Percentiles rank a stretch among this genome's conserved stretches.
phyloP scores from a whole-genome alignment of 441 rosid genomes.

The Brassica hybrid region DNA sequence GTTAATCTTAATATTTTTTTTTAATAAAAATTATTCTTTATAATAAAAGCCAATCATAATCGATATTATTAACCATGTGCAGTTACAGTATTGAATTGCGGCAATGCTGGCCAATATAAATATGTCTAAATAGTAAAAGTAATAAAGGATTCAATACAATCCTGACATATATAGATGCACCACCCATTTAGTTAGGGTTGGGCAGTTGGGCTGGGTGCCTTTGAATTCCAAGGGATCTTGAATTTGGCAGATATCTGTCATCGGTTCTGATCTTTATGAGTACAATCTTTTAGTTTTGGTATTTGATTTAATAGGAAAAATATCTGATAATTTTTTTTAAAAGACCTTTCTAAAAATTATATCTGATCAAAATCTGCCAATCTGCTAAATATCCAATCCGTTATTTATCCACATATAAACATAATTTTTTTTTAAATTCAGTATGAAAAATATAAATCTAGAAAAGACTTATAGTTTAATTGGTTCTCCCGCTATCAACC shows the following conservation, averaged over 20 bases:
- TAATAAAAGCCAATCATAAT: neutral
- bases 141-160: conserved; percentile 1
- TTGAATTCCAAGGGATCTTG: neutral
- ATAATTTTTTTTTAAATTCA: too few species aligned
- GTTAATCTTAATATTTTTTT: conserved; percentile 1
- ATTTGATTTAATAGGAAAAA: neutral
- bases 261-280: neutral
- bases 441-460: too few species aligned
- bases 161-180: conserved; percentile 1
- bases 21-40: neutral
- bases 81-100: neutral
- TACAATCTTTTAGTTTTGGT: neutral
- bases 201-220: neutral
- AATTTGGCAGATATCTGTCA: neutral
- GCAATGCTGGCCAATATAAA: conserved; percentile 15
- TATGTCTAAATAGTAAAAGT: conserved; percentile 17
- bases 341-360: neutral
- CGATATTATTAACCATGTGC: conserved; percentile 21
- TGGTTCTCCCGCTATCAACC: too few species aligned
- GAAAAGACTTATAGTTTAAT: too few species aligned
- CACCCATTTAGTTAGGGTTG: conserved; percentile 12
- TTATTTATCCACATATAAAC: too few species aligned
- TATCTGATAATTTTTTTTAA: neutral
- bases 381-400: neutral
- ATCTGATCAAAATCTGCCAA: neutral